Percentiles rank a stretch among this genome's conserved stretches.
Evolutionary conservation across 805 yeast genomes (phyloP).

Genomic region (Suhomyces sp.): DNA sequence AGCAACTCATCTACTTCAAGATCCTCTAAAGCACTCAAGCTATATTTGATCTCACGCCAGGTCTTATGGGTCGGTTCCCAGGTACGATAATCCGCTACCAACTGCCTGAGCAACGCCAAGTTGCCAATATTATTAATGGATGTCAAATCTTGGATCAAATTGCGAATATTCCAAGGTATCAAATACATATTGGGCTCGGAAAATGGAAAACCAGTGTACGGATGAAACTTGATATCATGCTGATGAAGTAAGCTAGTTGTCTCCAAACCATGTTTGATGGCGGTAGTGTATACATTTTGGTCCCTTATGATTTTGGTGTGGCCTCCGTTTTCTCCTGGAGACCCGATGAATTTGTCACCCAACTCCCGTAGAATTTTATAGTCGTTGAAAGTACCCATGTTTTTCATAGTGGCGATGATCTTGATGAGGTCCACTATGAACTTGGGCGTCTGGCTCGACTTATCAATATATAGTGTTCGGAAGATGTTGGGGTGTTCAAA

Average conservation of each 20-base stretch:
- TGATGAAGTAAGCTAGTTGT: conserved; percentile 28
- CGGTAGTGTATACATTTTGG: conserved; percentile 24
- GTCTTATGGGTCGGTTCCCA: conserved; percentile 25
- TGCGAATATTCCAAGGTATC: conserved; percentile 40
- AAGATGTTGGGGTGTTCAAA: conserved; percentile 37
- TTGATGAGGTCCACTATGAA: conserved; percentile 28
- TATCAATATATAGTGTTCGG: conserved; percentile 23
- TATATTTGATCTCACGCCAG: conserved; percentile 33
- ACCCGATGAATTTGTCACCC: conserved; percentile 27
- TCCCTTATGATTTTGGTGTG: conserved; percentile 27
- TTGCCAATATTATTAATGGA: conserved; percentile 29
- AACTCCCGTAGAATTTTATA: conserved; percentile 29
- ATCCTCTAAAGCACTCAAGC: conserved; percentile 34
- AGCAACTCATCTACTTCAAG: conserved; percentile 8
- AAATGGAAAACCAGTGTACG: neutral
- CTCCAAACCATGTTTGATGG: conserved; percentile 33
- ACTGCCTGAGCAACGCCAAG: conserved; percentile 18
- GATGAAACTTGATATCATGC: conserved; percentile 12
- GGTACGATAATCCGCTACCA: conserved; percentile 20
- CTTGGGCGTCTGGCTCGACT: conserved; percentile 18
- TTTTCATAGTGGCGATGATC: conserved; percentile 28
- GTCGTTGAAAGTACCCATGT: conserved; percentile 32
- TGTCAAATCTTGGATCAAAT: conserved; percentile 34
- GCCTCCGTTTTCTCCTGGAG: conserved; percentile 19
- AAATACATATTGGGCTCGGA: conserved; percentile 17